Evolutionary conservation across 208 protist genomes (phyloP), one percentile per base, ranked within the genome.

Genomic region (Zelonia costaricensis): DNA sequence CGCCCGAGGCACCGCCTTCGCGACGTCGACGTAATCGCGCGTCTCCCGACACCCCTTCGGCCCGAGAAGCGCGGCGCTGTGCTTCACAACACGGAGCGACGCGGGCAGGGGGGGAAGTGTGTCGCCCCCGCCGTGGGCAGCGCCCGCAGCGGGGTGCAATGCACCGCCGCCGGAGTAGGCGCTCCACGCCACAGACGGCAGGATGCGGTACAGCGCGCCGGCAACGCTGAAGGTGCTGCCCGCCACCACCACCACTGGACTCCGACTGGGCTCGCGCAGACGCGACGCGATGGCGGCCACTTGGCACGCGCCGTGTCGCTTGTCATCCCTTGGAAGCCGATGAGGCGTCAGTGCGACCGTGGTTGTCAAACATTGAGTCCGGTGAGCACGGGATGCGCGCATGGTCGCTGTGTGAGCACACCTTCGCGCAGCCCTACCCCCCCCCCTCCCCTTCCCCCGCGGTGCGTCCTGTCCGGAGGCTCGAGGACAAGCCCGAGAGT

Each of bases 81-180:
- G 69, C 4, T 69, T 58, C 1, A 81, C 75, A n/a, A 81, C 38
- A 20, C 69, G 62, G 35, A 80, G 55, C 22, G 33, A 25, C 6
- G 51, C 13, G 5, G 44, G 7, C 5, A 9, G 20, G 28, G 31
- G 53, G 16, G 18, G 20, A 55, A 42, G 20, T 28, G 31, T 9
- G 31, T 38, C n/a, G n/a, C n/a, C n/a, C n/a, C n/a, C n/a, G n/a
- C n/a, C n/a, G n/a, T n/a, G n/a, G n/a, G n/a, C n/a, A n/a, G n/a
- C n/a, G n/a, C n/a, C n/a, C n/a, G n/a, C n/a, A n/a, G n/a, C n/a
- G n/a, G n/a, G n/a, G 49, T 25, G 20, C 12, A 42, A 4, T 5
- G 2, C 20, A 3, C 31, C 15, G 2, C 40, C 31, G 25, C 31
- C n/a, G 36, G 18, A 10, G 30, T 62, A 60, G 3, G 52, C 52